Conservation (phyloP, 257 asterid species). For the Plectranthus barbatus region DNA sequence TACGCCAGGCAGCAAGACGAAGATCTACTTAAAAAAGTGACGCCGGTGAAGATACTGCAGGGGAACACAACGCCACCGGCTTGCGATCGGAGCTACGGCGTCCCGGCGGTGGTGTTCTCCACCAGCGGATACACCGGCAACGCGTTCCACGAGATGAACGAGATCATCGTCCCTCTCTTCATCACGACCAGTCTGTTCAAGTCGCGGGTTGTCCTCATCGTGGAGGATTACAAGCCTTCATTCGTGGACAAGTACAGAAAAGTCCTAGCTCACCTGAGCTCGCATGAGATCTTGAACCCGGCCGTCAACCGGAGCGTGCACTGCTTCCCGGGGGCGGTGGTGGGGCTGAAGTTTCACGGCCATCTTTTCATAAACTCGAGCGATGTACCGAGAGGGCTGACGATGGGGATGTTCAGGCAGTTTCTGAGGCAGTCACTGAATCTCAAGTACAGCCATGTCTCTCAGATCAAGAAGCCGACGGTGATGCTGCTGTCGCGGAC, state of each 20-base stretch:
- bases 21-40: too few relatives aligned
- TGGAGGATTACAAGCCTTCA: constrained; percentile 47
- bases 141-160: constrained; percentile 75
- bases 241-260: constrained; percentile 46
- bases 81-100: constrained; percentile 34
- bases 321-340: constrained; percentile 66
- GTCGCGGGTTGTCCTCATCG: constrained; percentile 36
- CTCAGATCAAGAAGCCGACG: constrained; percentile 42
- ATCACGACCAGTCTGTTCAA: constrained; percentile 46
- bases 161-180: constrained; percentile 68
- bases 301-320: constrained; percentile 43
- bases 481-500: constrained; percentile 49
- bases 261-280: constrained; percentile 31
- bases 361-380: constrained; percentile 32
- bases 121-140: constrained; percentile 74
- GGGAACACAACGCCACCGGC: background rate
- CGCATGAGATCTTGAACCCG: constrained; percentile 32
- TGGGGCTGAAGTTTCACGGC: constrained; percentile 70
- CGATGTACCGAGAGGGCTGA: constrained; percentile 30
- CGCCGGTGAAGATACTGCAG: too few relatives aligned
- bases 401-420: constrained; percentile 19
- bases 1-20: too few relatives aligned
- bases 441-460: constrained; percentile 27
- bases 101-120: constrained; percentile 77
- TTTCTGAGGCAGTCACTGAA: constrained; percentile 26